Evolutionary conservation across 768 basidiomycete genomes (phyloP).

Genomic region (Termitomyces eurrhizus): DNA sequence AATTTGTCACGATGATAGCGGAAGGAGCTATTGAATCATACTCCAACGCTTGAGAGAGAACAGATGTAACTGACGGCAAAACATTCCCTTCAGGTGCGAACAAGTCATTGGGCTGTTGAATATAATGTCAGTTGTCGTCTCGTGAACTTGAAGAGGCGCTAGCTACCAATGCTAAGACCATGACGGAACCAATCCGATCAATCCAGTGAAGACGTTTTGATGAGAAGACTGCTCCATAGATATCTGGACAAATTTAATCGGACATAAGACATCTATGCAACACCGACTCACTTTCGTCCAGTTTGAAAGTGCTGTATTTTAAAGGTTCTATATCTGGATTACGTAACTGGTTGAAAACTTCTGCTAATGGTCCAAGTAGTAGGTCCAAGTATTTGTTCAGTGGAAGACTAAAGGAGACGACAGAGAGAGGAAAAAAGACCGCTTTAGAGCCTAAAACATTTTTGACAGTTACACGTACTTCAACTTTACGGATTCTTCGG

Average conservation of each 20-base stretch:
- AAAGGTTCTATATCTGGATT: no score
- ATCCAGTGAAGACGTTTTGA: not conserved
- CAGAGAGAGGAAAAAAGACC: no score
- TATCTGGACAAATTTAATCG: not conserved
- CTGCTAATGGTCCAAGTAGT: not conserved
- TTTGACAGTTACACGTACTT: no score
- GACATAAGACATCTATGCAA: not conserved
- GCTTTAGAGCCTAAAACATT: no score
- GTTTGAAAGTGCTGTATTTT: not conserved
- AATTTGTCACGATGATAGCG: not conserved
- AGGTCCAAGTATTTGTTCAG: not conserved
- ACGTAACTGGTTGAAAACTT: not conserved
- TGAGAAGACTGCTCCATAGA: not conserved
- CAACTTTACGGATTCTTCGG: no score
- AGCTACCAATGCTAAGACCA: not conserved
- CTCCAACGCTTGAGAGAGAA: not conserved
- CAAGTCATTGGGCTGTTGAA: not conserved
- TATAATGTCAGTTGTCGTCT: no score
- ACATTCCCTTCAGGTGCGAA: not conserved
- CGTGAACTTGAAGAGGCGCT: no score
- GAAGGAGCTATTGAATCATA: not conserved
- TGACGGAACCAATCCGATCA: not conserved
- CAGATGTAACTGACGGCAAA: not conserved
- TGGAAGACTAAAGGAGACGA: not conserved
- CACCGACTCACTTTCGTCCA: not conserved